Evolutionary conservation across 805 yeast species (phyloP), one percentile per base, ranked within the genome.

Genomic region (Candida ascalaphidarum): DNA sequence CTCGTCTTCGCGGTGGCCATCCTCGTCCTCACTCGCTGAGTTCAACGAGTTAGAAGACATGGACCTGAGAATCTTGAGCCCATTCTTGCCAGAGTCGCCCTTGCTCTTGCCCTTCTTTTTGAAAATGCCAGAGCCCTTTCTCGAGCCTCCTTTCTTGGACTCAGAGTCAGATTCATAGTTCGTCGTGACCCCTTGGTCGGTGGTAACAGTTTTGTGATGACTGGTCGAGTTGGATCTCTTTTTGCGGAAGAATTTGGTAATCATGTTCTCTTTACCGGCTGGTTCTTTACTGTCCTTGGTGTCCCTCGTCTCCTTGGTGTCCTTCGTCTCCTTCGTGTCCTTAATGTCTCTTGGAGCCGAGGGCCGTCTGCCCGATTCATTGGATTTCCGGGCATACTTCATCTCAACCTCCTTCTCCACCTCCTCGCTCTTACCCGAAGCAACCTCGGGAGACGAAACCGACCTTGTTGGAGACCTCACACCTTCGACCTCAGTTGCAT

Each of bases 211-310:
- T n/a, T n/a, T n/a, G 6, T 11, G 22, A 6, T 7, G 6, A 7
- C n/a, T 6, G 7, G 31, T 22, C 16, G 43, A 43, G 17, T 35
- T 43, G 24, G 50, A 41, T 26, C 55, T 41, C 25, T 54, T 54
- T 36, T 54, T 52, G 42, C 57, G 61, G 45, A 63, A 63, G 11
- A 63, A 46, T 37, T 62, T 61, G 14, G 56, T 39, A 17, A 63
- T 60, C 25, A 61, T 56, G 33, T 58, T 63, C 28, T 59, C 67
- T 35, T 59, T 59, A 1, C 55, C 58, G 8, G 36, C 31, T 4
- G 29, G 10, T 19, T 35, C 43, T 26, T 35, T 35, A 21, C 31
- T 17, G n/a, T 18, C 8, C 20, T 23, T 14, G 18, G 14, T 22
- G 19, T 22, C 23, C 21, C 11, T 15, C 22, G n/a, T 12, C 7